Base-by-base conservation (phyloP, 164 flowering plant species). In the Tetracentron sinense region DNA sequence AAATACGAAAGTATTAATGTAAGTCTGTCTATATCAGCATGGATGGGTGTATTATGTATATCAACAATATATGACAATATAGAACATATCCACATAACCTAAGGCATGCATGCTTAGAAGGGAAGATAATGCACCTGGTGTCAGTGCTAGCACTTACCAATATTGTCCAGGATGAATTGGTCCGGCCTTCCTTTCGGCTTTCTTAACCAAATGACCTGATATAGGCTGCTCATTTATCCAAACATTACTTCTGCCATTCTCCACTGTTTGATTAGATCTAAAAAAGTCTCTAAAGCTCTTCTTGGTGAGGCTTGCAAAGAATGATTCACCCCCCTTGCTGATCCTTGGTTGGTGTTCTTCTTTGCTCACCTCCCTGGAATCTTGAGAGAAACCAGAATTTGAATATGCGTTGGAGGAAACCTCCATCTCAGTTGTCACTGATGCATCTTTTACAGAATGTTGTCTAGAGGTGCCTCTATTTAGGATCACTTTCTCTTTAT, bases 161-260 rank as follows among this genome's bases (percentile, higher is more conserved):
- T 90, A 95, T 5, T 88, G 58, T 49, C 99, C 97, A 49, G 92
- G 91, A 14, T 74, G 79, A 58, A 95, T 76, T 16, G 85, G 81
- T 57, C 99, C 99, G 38, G 97, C 94, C 23, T 77, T 64, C 78
- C 85, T 95, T 67, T 92, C 92, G 50, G 97, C 99, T 68, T 81
- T 95, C 80, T 79, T 90, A 50, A 95, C 62, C 63, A 79, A 53
- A 27, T 81, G 82, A 71, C 84, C 88, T n/a, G 88, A 71, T 71
- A 95, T 76, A 47, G 72, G 69, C 27, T 81, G 84, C 27, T 94
- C 97, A 68, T 95, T 95, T 5, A 95, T 69, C 17, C 75, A 71
- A 28, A 95, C 86, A 68, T 56, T 75, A 21, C 66, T 38, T 61
- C 62, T 82, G 12, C 56, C 78, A 59, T 62, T 68, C 62, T 79